Percentiles rank a stretch among this genome's conserved stretches.
phyloP scores from a whole-genome alignment of 495 filamentous ascomycete genomes.

The Penicillium egyptiacum region DNA sequence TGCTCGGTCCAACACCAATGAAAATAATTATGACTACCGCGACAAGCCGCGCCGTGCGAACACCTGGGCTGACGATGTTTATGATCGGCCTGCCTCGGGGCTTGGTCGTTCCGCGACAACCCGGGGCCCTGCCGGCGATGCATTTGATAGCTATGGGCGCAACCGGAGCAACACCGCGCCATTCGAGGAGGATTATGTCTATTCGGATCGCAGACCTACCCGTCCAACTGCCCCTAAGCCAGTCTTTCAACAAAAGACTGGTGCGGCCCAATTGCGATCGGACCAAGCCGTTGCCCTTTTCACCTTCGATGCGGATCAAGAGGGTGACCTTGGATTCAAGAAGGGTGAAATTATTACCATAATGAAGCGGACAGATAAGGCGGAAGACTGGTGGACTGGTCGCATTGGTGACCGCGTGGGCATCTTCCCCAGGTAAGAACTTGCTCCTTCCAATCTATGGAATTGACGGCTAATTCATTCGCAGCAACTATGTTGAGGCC shows the following conservation, averaged over 20 bases:
- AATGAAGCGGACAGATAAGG: conserved; percentile 88
- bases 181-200: conserved; percentile 57
- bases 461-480: conserved; percentile 9
- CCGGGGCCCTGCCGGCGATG: conserved; percentile 45
- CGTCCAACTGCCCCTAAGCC: conserved; percentile 88
- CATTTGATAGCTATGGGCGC: conserved; percentile 52
- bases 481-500: conserved; percentile 49
- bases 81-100: conserved; percentile 62
- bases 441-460: neutral
- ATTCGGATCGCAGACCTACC: conserved; percentile 55
- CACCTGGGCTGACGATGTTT: conserved; percentile 90
- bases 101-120: conserved; percentile 52
- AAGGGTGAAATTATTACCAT: conserved; percentile 99
- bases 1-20: conserved; percentile 53
- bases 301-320: conserved; percentile 91
- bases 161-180: conserved; percentile 47
- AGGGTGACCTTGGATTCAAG: conserved; percentile 91
- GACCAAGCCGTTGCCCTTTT: conserved; percentile 89
- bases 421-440: conserved; percentile 59
- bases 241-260: conserved; percentile 66
- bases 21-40: conserved; percentile 60
- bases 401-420: conserved; percentile 62
- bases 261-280: conserved; percentile 57
- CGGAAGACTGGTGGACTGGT: conserved; percentile 86
- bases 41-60: conserved; percentile 66